Evolutionary conservation across 768 basidiomycete species (phyloP).

Genomic region (Asterophora parasitica): DNA sequence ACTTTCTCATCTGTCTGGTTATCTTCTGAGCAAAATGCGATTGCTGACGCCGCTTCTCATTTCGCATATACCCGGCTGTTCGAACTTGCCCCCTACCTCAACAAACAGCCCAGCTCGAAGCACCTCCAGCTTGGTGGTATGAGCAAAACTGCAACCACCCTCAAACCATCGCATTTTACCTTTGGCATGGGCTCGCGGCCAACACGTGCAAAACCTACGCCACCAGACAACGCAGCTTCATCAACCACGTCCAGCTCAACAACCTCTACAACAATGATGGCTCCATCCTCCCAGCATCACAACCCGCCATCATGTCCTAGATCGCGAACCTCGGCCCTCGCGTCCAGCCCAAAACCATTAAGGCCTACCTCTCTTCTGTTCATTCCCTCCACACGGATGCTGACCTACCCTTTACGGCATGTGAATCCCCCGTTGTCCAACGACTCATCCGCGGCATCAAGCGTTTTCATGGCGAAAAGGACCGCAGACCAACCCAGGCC

Average conservation of each 20-base stretch:
- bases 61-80: slow-evolving; percentile 22
- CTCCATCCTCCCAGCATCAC: neutral
- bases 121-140: no score
- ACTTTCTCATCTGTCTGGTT: slow-evolving; percentile 4
- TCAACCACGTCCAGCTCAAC: neutral
- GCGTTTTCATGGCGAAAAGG: slow-evolving; percentile 21
- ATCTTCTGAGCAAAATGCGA: neutral
- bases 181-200: no score
- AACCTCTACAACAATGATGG: neutral
- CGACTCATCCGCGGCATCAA: slow-evolving; percentile 30
- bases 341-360: no score
- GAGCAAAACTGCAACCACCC: no score
- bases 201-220: slow-evolving; percentile 23
- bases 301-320: slow-evolving; percentile 13
- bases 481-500: no score
- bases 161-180: no score
- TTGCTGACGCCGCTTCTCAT: slow-evolving; percentile 21
- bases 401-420: slow-evolving; percentile 21
- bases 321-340: no score
- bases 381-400: slow-evolving; percentile 27
- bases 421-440: slow-evolving; percentile 22
- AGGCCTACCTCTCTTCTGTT: slow-evolving; percentile 18
- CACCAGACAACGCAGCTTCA: no score
- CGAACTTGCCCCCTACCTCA: slow-evolving; percentile 16
- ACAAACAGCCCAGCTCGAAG: no score